Conservation (phyloP, 202 grass and related monocot species). For the Carex arenaria region DNA sequence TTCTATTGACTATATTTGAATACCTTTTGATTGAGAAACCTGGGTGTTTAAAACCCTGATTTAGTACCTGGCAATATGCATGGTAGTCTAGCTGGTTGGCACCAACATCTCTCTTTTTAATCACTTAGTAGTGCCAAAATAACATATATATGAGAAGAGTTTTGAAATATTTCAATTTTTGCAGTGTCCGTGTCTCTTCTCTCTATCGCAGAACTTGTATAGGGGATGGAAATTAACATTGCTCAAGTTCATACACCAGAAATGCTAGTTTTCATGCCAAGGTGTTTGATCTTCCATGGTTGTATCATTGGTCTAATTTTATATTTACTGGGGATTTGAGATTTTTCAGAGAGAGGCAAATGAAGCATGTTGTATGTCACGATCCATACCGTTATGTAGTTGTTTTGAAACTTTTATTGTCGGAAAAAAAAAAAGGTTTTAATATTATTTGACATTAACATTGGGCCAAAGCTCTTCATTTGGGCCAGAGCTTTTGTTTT, state of each 20-base stretch:
- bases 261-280: no score
- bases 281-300: no score
- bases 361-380: not conserved
- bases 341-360: no score
- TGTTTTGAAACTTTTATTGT: no score
- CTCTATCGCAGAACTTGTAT: not conserved
- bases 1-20: not conserved
- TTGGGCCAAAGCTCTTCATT: no score
- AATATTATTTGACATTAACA: no score
- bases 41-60: not conserved
- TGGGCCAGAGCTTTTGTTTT: no score
- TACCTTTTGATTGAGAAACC: not conserved
- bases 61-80: not conserved
- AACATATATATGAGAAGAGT: not conserved
- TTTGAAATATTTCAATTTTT: not conserved
- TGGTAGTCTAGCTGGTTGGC: not conserved
- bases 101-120: not conserved
- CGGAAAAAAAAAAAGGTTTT: no score
- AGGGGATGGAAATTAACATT: not conserved
- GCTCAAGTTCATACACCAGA: no score
- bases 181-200: not conserved
- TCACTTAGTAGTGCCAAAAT: not conserved
- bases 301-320: no score
- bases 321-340: no score
- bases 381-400: no score